These are phyloP conservation scores for Zizania latifolia DNA, from an alignment of 176 grass and related monocot genomes.

Conservation along the genomic window DNA sequence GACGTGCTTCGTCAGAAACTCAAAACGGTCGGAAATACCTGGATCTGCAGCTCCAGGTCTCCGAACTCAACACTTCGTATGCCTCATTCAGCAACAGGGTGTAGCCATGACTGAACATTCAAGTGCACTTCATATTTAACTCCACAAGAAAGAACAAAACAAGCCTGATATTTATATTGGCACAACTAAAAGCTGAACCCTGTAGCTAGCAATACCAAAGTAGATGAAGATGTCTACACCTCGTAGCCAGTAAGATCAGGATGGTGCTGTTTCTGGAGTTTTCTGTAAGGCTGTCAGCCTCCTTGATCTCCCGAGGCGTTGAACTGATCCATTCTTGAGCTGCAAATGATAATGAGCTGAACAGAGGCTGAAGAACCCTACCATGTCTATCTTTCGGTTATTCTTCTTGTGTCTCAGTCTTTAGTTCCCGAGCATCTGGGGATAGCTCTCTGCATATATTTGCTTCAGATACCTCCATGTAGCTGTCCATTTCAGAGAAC, in stretches of 20 bases:
- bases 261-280: constrained; percentile 72
- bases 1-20: too few species aligned
- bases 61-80: constrained; percentile 43
- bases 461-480: constrained; percentile 34
- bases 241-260: constrained; percentile 60
- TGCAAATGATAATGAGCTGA: constrained; percentile 21
- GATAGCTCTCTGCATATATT: constrained; percentile 33
- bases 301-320: constrained; percentile 51
- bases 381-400: constrained; percentile 25
- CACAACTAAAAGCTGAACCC: not conserved
- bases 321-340: constrained; percentile 5
- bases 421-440: not conserved
- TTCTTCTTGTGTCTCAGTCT: constrained; percentile 10
- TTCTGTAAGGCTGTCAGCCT: constrained; percentile 75
- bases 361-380: constrained; percentile 22
- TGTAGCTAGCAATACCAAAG: not conserved
- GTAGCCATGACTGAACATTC: constrained; percentile 47
- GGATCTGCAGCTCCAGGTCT: too few species aligned
- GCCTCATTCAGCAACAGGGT: constrained; percentile 55
- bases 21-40: too few species aligned
- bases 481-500: constrained; percentile 24
- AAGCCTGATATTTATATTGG: not conserved
- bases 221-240: constrained; percentile 18
- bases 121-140: not conserved
- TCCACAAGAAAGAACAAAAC: not conserved